Base-by-base conservation (phyloP, 2,329 filamentous ascomycete genomes). In the Pseudogymnoascus sp. region DNA sequence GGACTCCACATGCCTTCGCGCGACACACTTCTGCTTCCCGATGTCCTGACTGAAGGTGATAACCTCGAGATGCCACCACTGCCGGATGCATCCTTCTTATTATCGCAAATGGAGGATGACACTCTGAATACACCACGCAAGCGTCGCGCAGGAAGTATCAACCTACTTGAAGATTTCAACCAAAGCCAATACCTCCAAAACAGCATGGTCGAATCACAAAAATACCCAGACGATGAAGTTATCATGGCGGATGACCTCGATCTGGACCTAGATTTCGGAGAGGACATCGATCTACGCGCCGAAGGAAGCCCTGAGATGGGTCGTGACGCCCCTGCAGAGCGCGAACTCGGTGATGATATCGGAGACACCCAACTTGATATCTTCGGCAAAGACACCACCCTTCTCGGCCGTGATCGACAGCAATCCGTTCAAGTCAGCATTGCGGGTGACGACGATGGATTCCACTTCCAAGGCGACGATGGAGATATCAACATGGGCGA, bases 41-140 rank as follows among this genome's bases (percentile, higher is more conserved):
- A 99, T 78, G 88, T 89, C 61, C 89, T 99, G 68, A 97, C 95
- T 9, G 92, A 96, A 66, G 90, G 95, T 65, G 95, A 99, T 73
- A 88, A 88, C 70, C 80, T 88, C 52, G 85, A 88, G 66, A 77
- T 88, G 64, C 82, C 96, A 23, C 90, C 96, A 33, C 90, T 95
- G 66, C 92, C 92, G 7, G 93, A 97, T 76, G 89, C 92, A 4
- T 90, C 90, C 37, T 88, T 96, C 74, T 83, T 97, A 7, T 79
- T 97, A 61, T 88, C 90, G 9, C 88, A 91, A 71, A 83, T 90
- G 64, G 85, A 90, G 49, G 86, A 86, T 66, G 79, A 81, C 5
- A 77, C 80, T 8, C 16, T 60, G 25, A 82, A 83, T 21, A 72
- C 81, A 49, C 81, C 80, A 67, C 83, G 85, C 41, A 85, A 83